Evolutionary conservation across 2,329 filamentous ascomycete species (phyloP), one percentile per base, ranked within the genome.

Genomic region (Colletotrichum sansevieriae): DNA sequence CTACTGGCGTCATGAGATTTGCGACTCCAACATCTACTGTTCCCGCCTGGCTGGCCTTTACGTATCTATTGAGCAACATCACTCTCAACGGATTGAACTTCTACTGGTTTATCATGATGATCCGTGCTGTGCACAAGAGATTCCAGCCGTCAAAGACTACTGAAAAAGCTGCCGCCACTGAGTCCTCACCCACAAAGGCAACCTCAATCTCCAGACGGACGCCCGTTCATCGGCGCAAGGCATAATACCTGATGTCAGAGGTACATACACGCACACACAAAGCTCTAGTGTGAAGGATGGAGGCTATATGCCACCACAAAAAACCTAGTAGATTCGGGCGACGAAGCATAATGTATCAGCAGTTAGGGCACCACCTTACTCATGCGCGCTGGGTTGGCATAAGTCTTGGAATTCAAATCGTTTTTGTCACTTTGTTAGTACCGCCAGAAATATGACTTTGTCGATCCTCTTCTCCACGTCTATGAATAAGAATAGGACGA

Each of bases 91-190:
- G 86, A 12, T 82, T 97, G 60, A 97, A 97, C 80, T 90, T 92
- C 75, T 92, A 91, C 80, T 97, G 93, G 93, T 96, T 95, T 77
- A 84, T 89, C 75, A 94, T 93, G 86, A 97, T 97, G 93, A 90
- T 97, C 71, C 85, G 88, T 68, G 92, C 93, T 9, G 88, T 96
- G 12, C 85, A 90, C 68, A 94, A 92, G 82, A 86, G 93, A 29
- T 96, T 96, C 76, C 71, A 63, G 59, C 71, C 56, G 37, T 69
- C 71, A 58, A 78, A 67, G 58, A 29, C 33, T 35, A 49, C 35
- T 22, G 68, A 65, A 4, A 65, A 44, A 47, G 35, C 15, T 12
- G 35, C 29, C 11, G 22, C 22, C 6, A 52, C 22, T 12, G 73
- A 79, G 25, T 64, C 77, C n/a, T 74, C 79, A 44, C 37, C 77